Percentiles rank a stretch among this genome's conserved stretches.
phyloP scores from a whole-genome alignment of 1,139 yeast species.

The Geotrichum siamense region DNA sequence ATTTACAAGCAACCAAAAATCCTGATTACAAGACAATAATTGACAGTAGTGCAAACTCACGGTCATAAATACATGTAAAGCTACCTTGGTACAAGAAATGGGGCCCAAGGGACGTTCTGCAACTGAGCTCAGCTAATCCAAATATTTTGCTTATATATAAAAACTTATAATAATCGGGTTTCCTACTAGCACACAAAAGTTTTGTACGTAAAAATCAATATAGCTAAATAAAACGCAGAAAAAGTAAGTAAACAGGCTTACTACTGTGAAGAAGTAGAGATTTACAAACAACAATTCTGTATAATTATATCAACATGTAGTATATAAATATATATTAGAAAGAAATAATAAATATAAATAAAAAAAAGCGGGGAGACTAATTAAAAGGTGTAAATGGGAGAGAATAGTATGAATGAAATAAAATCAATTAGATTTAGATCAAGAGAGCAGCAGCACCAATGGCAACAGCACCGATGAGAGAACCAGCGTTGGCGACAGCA shows the following conservation, averaged over 20 bases:
- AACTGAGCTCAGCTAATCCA: no score
- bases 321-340: constrained; percentile 4
- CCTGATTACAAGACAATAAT: constrained; percentile 1
- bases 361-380: not conserved
- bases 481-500: constrained; percentile 24
- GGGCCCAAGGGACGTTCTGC: no score
- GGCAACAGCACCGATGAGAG: constrained; percentile 26
- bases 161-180: no score
- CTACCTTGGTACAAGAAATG: no score
- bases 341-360: not conserved
- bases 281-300: not conserved
- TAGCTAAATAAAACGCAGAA: no score
- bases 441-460: constrained; percentile 23
- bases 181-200: no score
- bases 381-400: not conserved
- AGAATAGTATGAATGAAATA: constrained; percentile 3
- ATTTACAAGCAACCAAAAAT: no score
- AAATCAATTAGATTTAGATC: constrained; percentile 19
- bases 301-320: constrained; percentile 5
- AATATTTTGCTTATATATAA: no score
- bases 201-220: no score
- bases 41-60: not conserved
- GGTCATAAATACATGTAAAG: not conserved
- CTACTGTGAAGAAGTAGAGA: no score
- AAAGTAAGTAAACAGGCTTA: no score